Evolutionary conservation across 306 rosid species (phyloP).

Genomic region (Crotalaria pallida): DNA sequence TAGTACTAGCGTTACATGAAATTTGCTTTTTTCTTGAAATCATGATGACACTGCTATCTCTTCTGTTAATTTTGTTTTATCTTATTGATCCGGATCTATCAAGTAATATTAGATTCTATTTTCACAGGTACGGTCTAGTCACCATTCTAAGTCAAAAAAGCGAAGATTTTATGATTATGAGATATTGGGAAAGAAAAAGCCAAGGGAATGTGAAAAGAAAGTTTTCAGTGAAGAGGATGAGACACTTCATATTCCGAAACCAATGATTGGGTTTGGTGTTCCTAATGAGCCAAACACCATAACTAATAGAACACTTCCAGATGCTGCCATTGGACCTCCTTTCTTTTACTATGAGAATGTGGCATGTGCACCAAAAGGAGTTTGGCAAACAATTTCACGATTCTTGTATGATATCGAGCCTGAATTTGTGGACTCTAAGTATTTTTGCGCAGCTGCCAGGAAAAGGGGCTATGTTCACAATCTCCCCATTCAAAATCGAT

Average conservation of each 20-base stretch:
- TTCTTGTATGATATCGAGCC: conserved; percentile 77
- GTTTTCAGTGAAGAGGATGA: conserved; percentile 59
- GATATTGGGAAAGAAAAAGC: conserved; percentile 51
- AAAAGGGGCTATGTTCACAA: conserved; percentile 92
- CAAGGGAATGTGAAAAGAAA: conserved; percentile 32
- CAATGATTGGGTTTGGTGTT: conserved; percentile 87
- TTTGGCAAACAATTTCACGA: conserved; percentile 86
- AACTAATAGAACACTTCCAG: conserved; percentile 51
- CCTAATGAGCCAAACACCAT: conserved; percentile 45
- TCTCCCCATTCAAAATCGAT: conserved; percentile 70
- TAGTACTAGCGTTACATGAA: conserved; percentile 15
- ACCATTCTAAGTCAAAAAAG: conserved; percentile 38
- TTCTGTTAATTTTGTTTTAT: conserved; percentile 2
- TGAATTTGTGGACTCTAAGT: conserved; percentile 86
- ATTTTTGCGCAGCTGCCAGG: conserved; percentile 84
- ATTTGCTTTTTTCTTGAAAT: not conserved
- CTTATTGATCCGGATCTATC: conserved; percentile 25
- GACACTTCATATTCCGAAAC: conserved; percentile 65
- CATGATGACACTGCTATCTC: conserved; percentile 21
- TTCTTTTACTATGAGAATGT: conserved; percentile 91
- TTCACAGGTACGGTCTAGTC: conserved; percentile 48
- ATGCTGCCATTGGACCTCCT: conserved; percentile 73
- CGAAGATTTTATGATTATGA: conserved; percentile 47
- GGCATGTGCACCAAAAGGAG: conserved; percentile 92
- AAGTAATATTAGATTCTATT: conserved; percentile 19